Evolutionary conservation across 1,284 basidiomycete species (phyloP).

Genomic region (Boletus semigastroideus): DNA sequence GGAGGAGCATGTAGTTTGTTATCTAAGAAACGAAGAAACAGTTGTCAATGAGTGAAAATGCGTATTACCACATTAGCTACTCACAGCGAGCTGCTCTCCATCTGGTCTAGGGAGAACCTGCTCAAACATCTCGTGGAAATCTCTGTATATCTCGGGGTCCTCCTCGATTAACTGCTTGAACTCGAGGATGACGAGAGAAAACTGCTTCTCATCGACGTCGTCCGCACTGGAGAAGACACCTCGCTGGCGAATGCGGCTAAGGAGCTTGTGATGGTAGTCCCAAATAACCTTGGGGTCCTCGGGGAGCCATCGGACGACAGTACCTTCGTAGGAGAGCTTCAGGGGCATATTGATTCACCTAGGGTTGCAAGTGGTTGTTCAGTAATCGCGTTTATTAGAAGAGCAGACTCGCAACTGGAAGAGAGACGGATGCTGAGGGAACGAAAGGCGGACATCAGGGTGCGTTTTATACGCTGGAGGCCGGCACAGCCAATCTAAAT

Average conservation of each 20-base stretch:
- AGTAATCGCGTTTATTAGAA: not conserved
- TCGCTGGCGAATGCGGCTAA: conserved; percentile 5
- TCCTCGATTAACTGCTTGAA: conserved; percentile 44
- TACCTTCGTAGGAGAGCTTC: not conserved
- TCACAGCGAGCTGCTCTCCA: conserved; percentile 7
- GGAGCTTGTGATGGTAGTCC: conserved; percentile 2
- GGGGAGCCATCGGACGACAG: conserved; percentile 23
- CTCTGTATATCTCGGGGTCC: conserved; percentile 38
- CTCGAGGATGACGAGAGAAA: conserved; percentile 35
- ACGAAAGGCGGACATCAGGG: not conserved
- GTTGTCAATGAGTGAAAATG: not conserved
- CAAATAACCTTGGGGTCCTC: conserved; percentile 13
- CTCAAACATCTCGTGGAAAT: conserved; percentile 36
- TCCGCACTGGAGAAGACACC: conserved; percentile 7
- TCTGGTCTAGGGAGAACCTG: conserved; percentile 9
- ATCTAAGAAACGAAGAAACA: conserved; percentile 27
- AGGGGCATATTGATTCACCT: conserved; percentile 10
- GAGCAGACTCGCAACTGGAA: conserved; percentile 1
- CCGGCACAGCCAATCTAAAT: not conserved
- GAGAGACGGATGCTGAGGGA: not conserved
- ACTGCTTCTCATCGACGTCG: conserved; percentile 11
- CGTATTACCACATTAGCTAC: not conserved
- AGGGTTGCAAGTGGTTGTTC: not conserved
- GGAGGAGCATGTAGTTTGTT: conserved; percentile 44
- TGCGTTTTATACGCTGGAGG: conserved; percentile 10